Evolutionary conservation across 2,329 filamentous ascomycete genomes (phyloP), one percentile per base, ranked within the genome.

Genomic region (Alternaria ventricosa): DNA sequence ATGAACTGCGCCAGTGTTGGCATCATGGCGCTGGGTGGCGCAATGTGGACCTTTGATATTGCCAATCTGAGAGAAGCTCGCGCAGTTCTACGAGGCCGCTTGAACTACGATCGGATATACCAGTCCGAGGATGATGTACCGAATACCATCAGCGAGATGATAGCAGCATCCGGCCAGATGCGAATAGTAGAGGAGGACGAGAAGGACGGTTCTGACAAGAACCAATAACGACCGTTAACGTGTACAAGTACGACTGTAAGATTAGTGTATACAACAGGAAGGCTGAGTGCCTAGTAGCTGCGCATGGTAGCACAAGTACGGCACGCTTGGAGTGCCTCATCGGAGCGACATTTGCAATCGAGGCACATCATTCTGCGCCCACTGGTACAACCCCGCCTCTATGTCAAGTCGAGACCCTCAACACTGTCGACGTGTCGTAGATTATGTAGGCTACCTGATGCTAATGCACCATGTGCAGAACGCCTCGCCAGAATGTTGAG

Each of bases 1-100:
- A 86, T 97, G 71, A 97, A 97, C 72, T 92, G 96, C 12, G 75
- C 89, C 30, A 92, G 90, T 71, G 87, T 96, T 54, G 90, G 86
- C 1, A 88, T 97, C 78, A 88, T 96, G 86, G 81, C 87, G 9
- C 85, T 88, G 0, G 96, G 95, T 4, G 93, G 91, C 0, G 79
- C 90, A 11, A 84, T 92, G 65, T 97, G 91, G 86, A 89, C 88
- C 1, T 88, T 96, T 64, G 91, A 97, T 77, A 87, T 98, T 36
- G 81, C 79, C 27, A 81, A 81, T 30, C 41, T 84, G 41, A 79
- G 79, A 58, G 84, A 85, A 89, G 89, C 75, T 85, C 84, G 49
- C 57, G 88, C 81, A 86, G 88, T 86, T 80, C 90, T 84, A 11
- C 73, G 79, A 82, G 86, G 68, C 80, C 87, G 76, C 68, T 88